Evolutionary conservation across 805 yeast genomes (phyloP).

Genomic region (Brettanomyces nanus): DNA sequence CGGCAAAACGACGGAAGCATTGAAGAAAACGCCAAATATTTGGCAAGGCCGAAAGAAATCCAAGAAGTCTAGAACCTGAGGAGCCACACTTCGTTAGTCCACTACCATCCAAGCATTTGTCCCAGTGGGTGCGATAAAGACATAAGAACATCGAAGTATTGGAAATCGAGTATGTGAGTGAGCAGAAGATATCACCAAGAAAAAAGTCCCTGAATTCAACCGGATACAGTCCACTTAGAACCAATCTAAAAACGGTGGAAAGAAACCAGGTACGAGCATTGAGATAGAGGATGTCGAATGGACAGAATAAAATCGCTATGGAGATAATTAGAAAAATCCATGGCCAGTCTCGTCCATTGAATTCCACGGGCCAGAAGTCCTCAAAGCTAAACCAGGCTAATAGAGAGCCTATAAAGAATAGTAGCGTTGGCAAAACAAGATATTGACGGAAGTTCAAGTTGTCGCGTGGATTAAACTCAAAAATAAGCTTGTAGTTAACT

Average conservation of each 20-base stretch:
- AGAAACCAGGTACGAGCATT: constrained; percentile 75
- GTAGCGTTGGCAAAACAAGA: constrained; percentile 53
- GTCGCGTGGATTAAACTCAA: constrained; percentile 71
- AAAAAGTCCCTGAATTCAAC: constrained; percentile 94
- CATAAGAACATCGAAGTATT: constrained; percentile 83
- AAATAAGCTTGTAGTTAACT: constrained; percentile 85
- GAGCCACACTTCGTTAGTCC: constrained; percentile 59
- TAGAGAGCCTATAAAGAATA: constrained; percentile 48
- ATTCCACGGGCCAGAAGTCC: constrained; percentile 50
- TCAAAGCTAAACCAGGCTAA: constrained; percentile 71
- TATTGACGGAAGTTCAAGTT: constrained; percentile 61
- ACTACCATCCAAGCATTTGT: constrained; percentile 35
- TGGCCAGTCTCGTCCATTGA: constrained; percentile 72
- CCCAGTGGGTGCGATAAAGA: constrained; percentile 67
- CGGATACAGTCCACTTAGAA: constrained; percentile 81
- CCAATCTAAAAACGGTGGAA: constrained; percentile 59
- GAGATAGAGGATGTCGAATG: constrained; percentile 47
- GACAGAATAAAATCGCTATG: constrained; percentile 45
- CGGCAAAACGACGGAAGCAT: constrained; percentile 84
- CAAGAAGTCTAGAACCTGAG: constrained; percentile 64
- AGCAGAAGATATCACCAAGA: constrained; percentile 84
- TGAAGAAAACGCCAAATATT: constrained; percentile 87
- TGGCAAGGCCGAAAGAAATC: constrained; percentile 78
- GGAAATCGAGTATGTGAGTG: constrained; percentile 81
- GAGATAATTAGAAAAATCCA: constrained; percentile 60